These are phyloP conservation scores for Biscutella auriculata DNA, from an alignment of 441 rosid genomes.

Conservation along the genomic window DNA sequence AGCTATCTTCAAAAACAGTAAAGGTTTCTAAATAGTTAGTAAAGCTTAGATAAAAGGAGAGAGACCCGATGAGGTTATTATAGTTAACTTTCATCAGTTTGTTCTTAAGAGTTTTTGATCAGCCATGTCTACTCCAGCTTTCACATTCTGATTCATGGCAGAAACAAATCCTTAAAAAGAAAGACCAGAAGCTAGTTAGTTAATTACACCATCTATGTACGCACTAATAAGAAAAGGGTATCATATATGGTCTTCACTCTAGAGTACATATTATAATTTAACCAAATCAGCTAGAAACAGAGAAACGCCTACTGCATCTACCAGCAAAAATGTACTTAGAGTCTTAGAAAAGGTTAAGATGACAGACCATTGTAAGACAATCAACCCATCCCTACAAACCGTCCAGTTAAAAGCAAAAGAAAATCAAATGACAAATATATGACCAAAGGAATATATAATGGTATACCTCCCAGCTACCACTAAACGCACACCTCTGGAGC, in stretches of 20 bases:
- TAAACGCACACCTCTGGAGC: conserved; percentile 98
- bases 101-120: not conserved
- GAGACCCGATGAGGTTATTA: not conserved
- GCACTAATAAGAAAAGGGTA: not conserved
- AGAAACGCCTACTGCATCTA: conserved; percentile 3
- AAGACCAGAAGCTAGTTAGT: conserved; percentile 6
- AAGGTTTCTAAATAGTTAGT: not conserved
- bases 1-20: not conserved
- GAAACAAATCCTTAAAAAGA: not conserved
- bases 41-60: not conserved
- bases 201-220: not conserved
- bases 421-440: not conserved
- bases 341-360: not conserved
- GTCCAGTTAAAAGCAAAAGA: not conserved
- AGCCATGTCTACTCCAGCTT: not conserved
- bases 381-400: not conserved
- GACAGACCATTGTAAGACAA: not conserved
- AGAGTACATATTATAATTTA: not conserved
- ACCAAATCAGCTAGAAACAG: conserved; percentile 1
- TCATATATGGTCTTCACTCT: not conserved
- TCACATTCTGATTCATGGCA: not conserved
- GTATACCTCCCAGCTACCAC: conserved; percentile 99
- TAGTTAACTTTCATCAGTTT: not conserved
- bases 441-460: not conserved
- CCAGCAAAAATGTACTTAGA: not conserved